Evolutionary conservation across 2,329 filamentous ascomycete genomes (phyloP), one percentile per base, ranked within the genome.

Genomic region (Daldinia eschscholtzii): DNA sequence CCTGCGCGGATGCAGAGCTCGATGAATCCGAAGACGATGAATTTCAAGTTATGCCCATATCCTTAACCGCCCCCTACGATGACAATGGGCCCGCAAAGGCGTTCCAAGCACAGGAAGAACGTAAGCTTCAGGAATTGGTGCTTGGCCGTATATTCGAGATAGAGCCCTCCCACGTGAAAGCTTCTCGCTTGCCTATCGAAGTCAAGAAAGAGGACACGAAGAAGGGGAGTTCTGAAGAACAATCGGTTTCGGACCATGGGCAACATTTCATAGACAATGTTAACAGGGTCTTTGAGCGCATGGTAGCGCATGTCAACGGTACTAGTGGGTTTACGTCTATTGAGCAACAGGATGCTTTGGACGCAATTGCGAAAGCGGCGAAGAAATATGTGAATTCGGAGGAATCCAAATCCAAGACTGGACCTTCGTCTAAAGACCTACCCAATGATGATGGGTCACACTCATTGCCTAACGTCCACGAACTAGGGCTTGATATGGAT

Each of bases 21-120:
- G 83, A 86, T 20, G 84, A 85, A 57, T 83, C 87, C 5, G 85
- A 89, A 30, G 85, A 89, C 41, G 85, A 88, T 63, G 87, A 89
- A 13, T 86, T 87, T 64, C 82, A 86, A 60, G 81, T 83, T 7
- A 75, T 82, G 5, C 81, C 83, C 0, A 72, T 77, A 52, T 64
- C 73, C 0, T 63, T 73, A 26, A 56, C 73, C 28, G 59, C 69
- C 57, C 75, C 72, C 33, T 78, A 80, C 30, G 83, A 84, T 39
- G 73, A 78, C 13, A 82, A 76, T 59, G 81, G 79, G 1, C 81
- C 84, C 3, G 81, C 82, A 10, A 86, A 83, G 67, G 79, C 77
- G 0, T 82, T 84, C 57, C 81, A 82, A 13, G 85, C 85, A 0
- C 82, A 85, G 53, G 84, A 88, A 73, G 85, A 88, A 72, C 83